Conservation (phyloP, 2,329 filamentous ascomycete genomes). For the Pseudogymnoascus sp. region DNA sequence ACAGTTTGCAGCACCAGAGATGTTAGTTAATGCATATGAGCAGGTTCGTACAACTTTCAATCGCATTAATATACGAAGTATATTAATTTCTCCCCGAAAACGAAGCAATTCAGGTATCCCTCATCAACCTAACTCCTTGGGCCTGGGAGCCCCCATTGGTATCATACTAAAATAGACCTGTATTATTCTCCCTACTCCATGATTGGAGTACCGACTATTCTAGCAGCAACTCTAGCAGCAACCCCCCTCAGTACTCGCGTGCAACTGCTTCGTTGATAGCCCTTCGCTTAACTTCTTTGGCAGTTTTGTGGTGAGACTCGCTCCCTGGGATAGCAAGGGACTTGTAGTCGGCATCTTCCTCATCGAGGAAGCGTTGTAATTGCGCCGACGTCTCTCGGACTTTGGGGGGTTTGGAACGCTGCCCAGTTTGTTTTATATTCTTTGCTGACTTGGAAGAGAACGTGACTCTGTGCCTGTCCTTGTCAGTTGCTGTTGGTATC, state of each 20-base stretch:
- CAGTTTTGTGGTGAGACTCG: background rate
- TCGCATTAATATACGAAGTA: background rate
- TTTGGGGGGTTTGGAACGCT: background rate
- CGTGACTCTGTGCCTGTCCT: background rate
- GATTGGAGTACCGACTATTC: background rate
- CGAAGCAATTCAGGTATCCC: background rate
- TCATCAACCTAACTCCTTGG: background rate
- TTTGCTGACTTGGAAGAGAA: background rate
- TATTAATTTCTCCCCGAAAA: background rate
- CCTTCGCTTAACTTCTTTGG: background rate
- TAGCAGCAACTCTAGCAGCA: background rate
- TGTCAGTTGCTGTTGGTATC: background rate
- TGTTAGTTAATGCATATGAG: background rate
- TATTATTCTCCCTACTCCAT: background rate
- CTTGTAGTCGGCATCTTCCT: background rate
- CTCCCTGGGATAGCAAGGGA: background rate
- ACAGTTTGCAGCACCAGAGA: background rate
- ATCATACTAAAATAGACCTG: background rate
- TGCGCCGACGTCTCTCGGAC: background rate
- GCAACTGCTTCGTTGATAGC: background rate
- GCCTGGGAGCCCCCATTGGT: background rate
- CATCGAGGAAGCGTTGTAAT: background rate
- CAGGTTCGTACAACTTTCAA: background rate
- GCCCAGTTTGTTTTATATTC: background rate
- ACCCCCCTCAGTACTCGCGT: background rate